phyloP scores from a whole-genome alignment of 768 basidiomycete species.

The Tulasnella sp. region DNA sequence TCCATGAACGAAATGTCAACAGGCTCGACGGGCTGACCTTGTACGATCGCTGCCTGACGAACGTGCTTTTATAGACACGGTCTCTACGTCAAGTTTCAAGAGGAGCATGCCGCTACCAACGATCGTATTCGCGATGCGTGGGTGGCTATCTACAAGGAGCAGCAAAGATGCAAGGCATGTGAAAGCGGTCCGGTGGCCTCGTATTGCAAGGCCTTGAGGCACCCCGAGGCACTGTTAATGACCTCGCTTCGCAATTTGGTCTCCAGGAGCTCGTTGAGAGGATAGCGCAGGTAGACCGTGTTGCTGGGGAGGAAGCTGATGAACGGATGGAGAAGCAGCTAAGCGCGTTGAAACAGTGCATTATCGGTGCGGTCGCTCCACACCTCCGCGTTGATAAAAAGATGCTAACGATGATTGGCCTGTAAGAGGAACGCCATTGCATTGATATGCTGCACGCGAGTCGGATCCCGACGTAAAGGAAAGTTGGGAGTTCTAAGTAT shows the following conservation, averaged over 20 bases:
- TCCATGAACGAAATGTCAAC: background rate
- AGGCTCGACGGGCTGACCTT: background rate
- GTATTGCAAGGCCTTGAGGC: background rate
- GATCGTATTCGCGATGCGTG: conserved; percentile 6
- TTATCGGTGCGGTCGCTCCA: background rate
- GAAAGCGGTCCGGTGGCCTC: background rate
- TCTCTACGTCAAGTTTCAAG: background rate
- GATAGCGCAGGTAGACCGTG: background rate
- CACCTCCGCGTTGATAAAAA: background rate
- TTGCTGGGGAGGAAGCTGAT: conserved; percentile 13
- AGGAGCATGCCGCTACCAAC: conserved; percentile 6
- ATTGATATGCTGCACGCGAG: conserved; percentile 11
- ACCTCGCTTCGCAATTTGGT: conserved; percentile 5
- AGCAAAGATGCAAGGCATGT: conserved; percentile 5
- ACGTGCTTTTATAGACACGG: background rate
- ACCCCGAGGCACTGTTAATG: background rate
- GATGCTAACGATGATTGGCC: background rate
- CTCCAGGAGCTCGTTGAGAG: conserved; percentile 8
- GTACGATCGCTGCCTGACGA: background rate
- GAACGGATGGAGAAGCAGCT: background rate
- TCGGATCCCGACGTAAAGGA: background rate
- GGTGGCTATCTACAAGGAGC: background rate
- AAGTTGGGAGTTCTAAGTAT: background rate
- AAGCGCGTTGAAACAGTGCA: conserved; percentile 12
- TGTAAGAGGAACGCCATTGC: conserved; percentile 14